phyloP scores from a whole-genome alignment of 2,329 filamentous ascomycete species.

The Alternaria ventricosa region DNA sequence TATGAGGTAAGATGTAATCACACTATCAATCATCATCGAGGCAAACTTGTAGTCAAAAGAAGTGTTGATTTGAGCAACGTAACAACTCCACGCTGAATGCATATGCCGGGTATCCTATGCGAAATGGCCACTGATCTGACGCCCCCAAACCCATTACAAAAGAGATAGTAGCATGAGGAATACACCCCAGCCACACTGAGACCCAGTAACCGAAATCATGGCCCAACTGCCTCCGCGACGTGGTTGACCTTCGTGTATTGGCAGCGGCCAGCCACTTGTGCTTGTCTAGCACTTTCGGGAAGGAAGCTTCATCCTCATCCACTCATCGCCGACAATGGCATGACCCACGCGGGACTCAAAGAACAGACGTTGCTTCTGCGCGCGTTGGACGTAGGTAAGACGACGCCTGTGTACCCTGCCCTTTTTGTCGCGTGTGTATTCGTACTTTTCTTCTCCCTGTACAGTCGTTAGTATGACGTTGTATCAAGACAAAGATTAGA shows the following conservation, averaged over 20 bases:
- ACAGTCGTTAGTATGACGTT: not conserved
- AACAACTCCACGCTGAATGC: conserved; percentile 9
- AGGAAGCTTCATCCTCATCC: conserved; percentile 30
- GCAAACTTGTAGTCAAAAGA: not conserved
- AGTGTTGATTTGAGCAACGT: not conserved
- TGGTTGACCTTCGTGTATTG: not conserved
- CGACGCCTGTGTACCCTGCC: conserved; percentile 24
- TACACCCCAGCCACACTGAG: not conserved
- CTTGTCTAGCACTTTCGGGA: conserved; percentile 9
- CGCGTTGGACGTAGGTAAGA: conserved; percentile 16
- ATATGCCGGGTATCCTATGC: conserved; percentile 17
- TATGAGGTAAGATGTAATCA: not conserved
- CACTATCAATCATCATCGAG: not conserved
- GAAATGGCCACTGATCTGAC: conserved; percentile 5
- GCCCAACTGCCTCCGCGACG: not conserved
- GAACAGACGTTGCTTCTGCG: conserved; percentile 21
- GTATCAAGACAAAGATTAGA: not conserved
- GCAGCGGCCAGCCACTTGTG: not conserved
- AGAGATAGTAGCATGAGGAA: conserved; percentile 9
- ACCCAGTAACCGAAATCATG: conserved; percentile 7
- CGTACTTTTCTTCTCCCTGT: conserved; percentile 26
- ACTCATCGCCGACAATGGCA: conserved; percentile 30
- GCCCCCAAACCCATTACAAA: conserved; percentile 11
- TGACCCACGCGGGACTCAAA: conserved; percentile 27
- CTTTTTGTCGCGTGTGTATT: conserved; percentile 13